These are phyloP conservation scores for Endocalyx cinctus DNA, from an alignment of 2,329 filamentous ascomycete genomes.

Conservation along the genomic window DNA sequence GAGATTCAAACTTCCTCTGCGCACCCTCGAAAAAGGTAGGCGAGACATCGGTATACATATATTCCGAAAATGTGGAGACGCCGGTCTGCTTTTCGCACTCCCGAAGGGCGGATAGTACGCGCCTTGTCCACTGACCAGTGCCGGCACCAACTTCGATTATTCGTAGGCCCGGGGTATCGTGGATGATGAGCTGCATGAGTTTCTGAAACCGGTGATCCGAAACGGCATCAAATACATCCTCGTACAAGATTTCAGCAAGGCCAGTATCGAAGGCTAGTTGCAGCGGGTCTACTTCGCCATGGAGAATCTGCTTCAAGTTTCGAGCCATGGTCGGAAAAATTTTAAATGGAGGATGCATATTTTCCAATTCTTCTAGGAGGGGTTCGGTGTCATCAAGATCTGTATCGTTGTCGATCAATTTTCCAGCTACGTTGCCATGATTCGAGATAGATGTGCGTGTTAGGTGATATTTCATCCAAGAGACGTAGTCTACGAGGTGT, in stretches of 20 bases:
- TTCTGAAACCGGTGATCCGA: slow-evolving; percentile 6
- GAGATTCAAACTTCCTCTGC: not conserved
- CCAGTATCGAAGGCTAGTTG: not conserved
- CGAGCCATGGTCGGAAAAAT: not conserved
- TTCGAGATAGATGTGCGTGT: too few relatives aligned
- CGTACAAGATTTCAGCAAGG: not conserved
- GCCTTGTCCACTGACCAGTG: not conserved
- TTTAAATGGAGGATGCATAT: not conserved
- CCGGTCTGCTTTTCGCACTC: not conserved
- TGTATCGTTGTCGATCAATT: too few relatives aligned
- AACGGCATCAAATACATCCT: slow-evolving; percentile 20
- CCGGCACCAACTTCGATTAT: slow-evolving; percentile 1
- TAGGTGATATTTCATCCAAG: not conserved
- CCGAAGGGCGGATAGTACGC: not conserved
- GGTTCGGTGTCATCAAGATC: too few relatives aligned
- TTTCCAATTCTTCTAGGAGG: not conserved
- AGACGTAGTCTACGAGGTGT: too few relatives aligned
- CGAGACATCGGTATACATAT: not conserved
- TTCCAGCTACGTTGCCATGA: too few relatives aligned
- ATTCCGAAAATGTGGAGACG: not conserved
- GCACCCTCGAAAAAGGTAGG: not conserved
- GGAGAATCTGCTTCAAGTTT: not conserved
- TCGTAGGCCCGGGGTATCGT: not conserved
- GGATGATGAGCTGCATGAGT: slow-evolving; percentile 1
- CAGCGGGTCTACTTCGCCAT: not conserved